phyloP scores from a whole-genome alignment of 345 rosid genomes.

The Melaleuca quinquenervia region DNA sequence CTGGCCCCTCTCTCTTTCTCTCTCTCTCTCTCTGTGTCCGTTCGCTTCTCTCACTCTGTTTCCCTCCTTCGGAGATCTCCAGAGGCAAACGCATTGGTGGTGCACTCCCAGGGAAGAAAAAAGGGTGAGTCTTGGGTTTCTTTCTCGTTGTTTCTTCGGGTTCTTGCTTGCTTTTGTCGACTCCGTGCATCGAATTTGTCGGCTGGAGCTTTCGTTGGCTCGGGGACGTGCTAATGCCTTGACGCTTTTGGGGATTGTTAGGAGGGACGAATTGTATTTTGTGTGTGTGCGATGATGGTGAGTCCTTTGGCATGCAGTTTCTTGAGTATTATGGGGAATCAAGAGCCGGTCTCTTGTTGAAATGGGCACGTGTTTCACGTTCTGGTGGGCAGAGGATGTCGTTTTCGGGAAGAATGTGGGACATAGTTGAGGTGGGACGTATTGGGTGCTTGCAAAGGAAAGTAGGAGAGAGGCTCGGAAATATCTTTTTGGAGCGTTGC shows the following conservation, averaged over 20 bases:
- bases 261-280: not conserved
- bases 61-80: not conserved
- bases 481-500: not conserved
- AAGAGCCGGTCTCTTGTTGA: not conserved
- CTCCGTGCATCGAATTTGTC: not conserved
- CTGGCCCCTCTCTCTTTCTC: rapidly evolving
- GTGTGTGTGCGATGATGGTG: not conserved
- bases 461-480: not conserved
- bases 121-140: not conserved
- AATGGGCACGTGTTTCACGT: not conserved
- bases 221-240: not conserved
- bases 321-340: not conserved
- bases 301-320: not conserved
- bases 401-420: not conserved
- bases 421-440: not conserved
- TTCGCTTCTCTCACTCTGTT: not conserved
- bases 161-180: not conserved
- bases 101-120: not conserved
- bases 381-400: not conserved
- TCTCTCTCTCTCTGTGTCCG: not conserved
- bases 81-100: not conserved
- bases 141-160: not conserved
- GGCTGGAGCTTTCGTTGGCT: not conserved
- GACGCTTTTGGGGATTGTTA: not conserved
- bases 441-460: not conserved